phyloP scores from a whole-genome alignment of 179 eudicot species.

The Beta lomatogona region DNA sequence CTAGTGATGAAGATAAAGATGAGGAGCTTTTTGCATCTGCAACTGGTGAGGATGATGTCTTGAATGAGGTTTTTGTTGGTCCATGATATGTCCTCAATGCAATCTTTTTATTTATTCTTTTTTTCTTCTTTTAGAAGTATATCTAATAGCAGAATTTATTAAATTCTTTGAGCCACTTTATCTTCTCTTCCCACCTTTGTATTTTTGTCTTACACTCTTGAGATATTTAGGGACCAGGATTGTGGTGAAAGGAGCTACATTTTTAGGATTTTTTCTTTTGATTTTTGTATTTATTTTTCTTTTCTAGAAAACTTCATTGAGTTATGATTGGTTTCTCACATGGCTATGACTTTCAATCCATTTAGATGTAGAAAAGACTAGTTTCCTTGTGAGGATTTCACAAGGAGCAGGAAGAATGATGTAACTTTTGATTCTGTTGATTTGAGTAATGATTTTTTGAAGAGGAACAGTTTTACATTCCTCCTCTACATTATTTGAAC shows the following conservation, averaged over 20 bases:
- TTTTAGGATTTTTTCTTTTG: conserved; percentile 28
- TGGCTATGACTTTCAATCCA: conserved; percentile 32
- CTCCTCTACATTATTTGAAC: conserved; percentile 28
- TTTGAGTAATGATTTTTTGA: conserved; percentile 31
- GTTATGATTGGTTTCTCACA: conserved; percentile 30
- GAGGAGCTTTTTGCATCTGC: conserved; percentile 59
- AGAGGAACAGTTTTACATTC: conserved; percentile 26
- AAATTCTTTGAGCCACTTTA: conserved; percentile 41
- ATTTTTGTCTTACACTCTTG: conserved; percentile 29
- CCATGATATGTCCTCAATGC: conserved; percentile 56
- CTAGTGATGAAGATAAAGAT: conserved; percentile 73
- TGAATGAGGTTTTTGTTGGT: conserved; percentile 84
- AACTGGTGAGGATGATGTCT: conserved; percentile 80
- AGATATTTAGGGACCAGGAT: conserved; percentile 6
- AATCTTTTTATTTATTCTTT: conserved; percentile 12
- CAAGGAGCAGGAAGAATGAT: conserved; percentile 28
- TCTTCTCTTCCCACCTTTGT: conserved; percentile 33
- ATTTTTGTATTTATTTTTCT: conserved; percentile 34
- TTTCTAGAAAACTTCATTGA: conserved; percentile 32
- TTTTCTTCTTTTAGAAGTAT: conserved; percentile 29
- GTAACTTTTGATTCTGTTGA: conserved; percentile 32
- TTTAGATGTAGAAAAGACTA: conserved; percentile 28
- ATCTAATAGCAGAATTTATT: conserved; percentile 43
- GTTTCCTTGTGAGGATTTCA: conserved; percentile 31
- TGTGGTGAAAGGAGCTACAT: conserved; percentile 36